phyloP scores from a whole-genome alignment of 129 eudicot genomes.

The Apium graveolens region DNA sequence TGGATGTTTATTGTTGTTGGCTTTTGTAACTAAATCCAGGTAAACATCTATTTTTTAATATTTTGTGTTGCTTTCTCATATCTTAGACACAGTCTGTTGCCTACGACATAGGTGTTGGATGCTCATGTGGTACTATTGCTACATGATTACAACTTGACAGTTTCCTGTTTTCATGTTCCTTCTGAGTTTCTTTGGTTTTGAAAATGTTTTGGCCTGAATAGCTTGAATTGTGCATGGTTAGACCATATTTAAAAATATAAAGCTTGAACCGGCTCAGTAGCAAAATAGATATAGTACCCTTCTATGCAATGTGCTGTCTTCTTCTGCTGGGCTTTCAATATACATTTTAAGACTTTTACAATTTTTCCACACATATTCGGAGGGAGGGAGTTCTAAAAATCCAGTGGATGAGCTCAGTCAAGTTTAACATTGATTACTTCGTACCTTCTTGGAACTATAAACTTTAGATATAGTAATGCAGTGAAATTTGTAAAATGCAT shows the following conservation, averaged over 20 bases:
- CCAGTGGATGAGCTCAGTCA: not conserved
- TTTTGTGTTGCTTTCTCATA: not conserved
- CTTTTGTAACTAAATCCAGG: constrained; percentile 55
- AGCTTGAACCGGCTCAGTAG: not conserved
- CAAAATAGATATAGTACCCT: not conserved
- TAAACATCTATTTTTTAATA: constrained; percentile 16
- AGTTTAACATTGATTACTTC: not conserved
- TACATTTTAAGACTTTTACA: not conserved
- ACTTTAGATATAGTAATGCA: not conserved
- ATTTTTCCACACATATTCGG: not conserved
- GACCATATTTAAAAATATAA: not conserved
- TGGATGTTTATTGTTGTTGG: constrained; percentile 45
- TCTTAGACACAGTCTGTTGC: not conserved
- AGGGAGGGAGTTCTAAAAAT: not conserved
- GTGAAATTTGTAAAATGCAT: not conserved
- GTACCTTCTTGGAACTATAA: not conserved
- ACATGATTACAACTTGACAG: not conserved
- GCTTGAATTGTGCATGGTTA: not conserved
- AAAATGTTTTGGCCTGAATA: not conserved
- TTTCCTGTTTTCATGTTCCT: not conserved
- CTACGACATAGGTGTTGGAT: not conserved
- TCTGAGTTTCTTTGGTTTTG: not conserved
- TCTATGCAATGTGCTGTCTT: not conserved
- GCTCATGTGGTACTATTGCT: not conserved
- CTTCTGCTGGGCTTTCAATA: not conserved